These are phyloP conservation scores for Amanita phalloides DNA, from an alignment of 768 basidiomycete genomes.

Conservation along the genomic window DNA sequence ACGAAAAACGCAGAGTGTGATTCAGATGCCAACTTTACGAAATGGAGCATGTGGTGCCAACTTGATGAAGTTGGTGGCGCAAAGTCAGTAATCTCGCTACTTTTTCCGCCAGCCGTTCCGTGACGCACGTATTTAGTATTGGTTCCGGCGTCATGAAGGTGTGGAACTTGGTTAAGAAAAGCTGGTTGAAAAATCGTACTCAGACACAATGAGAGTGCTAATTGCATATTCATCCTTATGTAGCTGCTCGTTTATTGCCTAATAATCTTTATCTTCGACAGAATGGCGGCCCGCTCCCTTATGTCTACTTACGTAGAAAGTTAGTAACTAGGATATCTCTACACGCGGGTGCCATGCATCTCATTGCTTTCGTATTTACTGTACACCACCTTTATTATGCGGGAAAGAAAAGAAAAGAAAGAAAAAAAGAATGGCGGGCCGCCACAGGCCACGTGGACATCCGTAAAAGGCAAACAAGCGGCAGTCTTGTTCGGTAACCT, in stretches of 20 bases:
- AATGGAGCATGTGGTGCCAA: slow-evolving; percentile 37
- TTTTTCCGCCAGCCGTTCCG: neutral
- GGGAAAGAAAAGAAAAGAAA: no score
- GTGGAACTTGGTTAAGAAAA: slow-evolving; percentile 45
- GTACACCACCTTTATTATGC: no score
- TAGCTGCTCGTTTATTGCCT: neutral
- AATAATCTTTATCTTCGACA: neutral
- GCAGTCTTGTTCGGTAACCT: neutral
- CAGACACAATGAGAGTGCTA: neutral
- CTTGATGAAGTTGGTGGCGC: slow-evolving; percentile 42
- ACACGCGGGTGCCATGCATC: no score
- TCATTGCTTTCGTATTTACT: no score
- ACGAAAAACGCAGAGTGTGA: slow-evolving; percentile 12
- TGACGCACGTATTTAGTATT: slow-evolving; percentile 32
- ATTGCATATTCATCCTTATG: neutral
- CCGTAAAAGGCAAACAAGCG: neutral
- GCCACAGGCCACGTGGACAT: neutral
- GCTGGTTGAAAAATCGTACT: slow-evolving; percentile 29
- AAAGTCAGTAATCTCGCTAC: slow-evolving; percentile 39
- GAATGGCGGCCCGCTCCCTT: no score
- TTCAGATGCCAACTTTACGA: slow-evolving; percentile 9
- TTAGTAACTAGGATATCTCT: no score
- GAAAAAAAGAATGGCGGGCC: neutral
- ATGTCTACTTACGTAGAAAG: no score
- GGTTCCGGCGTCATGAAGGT: slow-evolving; percentile 69